phyloP scores from a whole-genome alignment of 768 basidiomycete genomes.

The Pisolithus albus region DNA sequence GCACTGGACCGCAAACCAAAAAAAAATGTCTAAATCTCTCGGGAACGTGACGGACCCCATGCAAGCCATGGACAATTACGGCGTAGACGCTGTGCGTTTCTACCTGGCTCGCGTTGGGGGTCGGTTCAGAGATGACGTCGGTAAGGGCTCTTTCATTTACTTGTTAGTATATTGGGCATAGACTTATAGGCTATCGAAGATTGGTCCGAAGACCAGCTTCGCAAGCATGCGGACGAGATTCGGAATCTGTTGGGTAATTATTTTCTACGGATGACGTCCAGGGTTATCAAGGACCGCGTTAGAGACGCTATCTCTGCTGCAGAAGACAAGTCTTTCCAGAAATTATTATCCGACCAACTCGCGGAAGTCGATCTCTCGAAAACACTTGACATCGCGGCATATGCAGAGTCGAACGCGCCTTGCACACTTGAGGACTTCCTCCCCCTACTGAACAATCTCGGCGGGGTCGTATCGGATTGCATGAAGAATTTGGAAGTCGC shows the following conservation, averaged over 20 bases:
- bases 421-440: slow-evolving; percentile 19
- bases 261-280: slow-evolving; percentile 57
- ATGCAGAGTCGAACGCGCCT: slow-evolving; percentile 13
- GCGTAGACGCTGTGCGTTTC: slow-evolving; percentile 70
- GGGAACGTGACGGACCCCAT: slow-evolving; percentile 87
- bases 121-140: slow-evolving; percentile 66
- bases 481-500: slow-evolving; percentile 45
- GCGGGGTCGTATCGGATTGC: slow-evolving; percentile 12
- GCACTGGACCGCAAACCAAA: slow-evolving; percentile 79
- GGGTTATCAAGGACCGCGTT: slow-evolving; percentile 35
- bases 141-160: slow-evolving; percentile 34
- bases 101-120: slow-evolving; percentile 79
- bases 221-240: slow-evolving; percentile 54
- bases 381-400: neutral
- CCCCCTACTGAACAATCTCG: slow-evolving; percentile 16
- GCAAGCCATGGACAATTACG: slow-evolving; percentile 57
- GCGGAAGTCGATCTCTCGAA: neutral
- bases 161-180: neutral
- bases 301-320: slow-evolving; percentile 2
- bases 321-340: slow-evolving; percentile 14
- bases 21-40: slow-evolving; percentile 86
- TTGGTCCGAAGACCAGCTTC: slow-evolving; percentile 64
- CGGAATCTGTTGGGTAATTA: slow-evolving; percentile 72
- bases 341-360: slow-evolving; percentile 13
- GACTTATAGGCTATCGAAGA: slow-evolving; percentile 37